Evolutionary conservation across 164 flowering plant species (phyloP).

Genomic region (Liquidambar formosana): DNA sequence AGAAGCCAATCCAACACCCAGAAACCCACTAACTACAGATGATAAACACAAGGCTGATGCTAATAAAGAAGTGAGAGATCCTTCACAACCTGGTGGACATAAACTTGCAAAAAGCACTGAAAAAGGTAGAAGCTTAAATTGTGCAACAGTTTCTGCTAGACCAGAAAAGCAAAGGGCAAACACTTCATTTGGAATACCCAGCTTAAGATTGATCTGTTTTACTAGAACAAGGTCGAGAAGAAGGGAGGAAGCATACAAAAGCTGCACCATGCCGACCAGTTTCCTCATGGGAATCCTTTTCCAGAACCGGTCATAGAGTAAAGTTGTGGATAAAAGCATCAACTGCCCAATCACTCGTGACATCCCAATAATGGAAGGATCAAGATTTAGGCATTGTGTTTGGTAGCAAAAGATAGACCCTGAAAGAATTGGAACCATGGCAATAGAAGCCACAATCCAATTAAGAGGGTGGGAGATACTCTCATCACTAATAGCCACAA

Average conservation of each 20-base stretch:
- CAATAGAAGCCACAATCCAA: conserved; percentile 78
- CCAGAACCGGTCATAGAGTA: conserved; percentile 60
- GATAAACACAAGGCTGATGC: conserved; percentile 73
- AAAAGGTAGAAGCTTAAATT: conserved; percentile 82
- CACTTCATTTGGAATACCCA: conserved; percentile 76
- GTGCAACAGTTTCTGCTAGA: conserved; percentile 72
- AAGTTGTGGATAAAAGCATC: conserved; percentile 54
- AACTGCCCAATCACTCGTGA: conserved; percentile 76
- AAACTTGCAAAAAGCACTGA: conserved; percentile 66
- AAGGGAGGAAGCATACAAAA: conserved; percentile 59
- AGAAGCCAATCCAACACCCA: conserved; percentile 73
- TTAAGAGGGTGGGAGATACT: conserved; percentile 53
- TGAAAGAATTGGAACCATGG: conserved; percentile 70
- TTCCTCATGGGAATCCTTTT: conserved; percentile 64
- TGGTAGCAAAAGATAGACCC: conserved; percentile 90
- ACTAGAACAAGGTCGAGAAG: conserved; percentile 73
- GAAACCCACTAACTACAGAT: conserved; percentile 67
- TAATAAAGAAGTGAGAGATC: conserved; percentile 77
- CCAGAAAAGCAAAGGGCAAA: conserved; percentile 74
- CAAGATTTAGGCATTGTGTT: conserved; percentile 65
- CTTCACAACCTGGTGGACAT: conserved; percentile 84
- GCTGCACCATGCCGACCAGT: conserved; percentile 50
- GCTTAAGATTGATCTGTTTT: conserved; percentile 57
- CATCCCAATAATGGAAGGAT: conserved; percentile 77
- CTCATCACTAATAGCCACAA: conserved; percentile 45